Evolutionary conservation across 768 basidiomycete species (phyloP).

Genomic region (Tricholoma furcatifolium): DNA sequence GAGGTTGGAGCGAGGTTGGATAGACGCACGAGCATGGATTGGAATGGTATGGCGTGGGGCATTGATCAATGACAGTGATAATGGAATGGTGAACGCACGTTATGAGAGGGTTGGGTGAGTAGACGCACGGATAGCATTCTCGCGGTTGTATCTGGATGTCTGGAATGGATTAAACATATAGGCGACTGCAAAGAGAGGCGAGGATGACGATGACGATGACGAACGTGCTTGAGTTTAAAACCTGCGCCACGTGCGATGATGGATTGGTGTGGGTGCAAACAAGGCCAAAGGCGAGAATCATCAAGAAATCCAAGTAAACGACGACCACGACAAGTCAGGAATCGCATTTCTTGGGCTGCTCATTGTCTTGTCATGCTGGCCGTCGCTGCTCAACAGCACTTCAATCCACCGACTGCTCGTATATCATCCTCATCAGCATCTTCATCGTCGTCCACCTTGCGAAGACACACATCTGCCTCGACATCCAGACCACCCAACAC

Average conservation of each 20-base stretch:
- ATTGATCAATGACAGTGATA: no score
- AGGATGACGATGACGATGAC: not conserved
- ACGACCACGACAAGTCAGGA: not conserved
- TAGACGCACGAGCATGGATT: no score
- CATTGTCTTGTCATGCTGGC: slow-evolving; percentile 13
- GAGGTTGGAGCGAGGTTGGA: no score
- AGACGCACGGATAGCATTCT: no score
- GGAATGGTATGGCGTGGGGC: no score
- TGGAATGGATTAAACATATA: no score
- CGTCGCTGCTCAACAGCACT: slow-evolving; percentile 13
- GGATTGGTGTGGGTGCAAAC: not conserved
- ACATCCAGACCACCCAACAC: not conserved
- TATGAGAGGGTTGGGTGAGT: no score
- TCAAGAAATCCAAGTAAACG: not conserved
- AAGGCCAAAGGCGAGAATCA: not conserved
- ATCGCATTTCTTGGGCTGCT: no score
- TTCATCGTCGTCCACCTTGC: slow-evolving; percentile 1
- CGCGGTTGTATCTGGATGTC: no score
- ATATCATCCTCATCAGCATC: slow-evolving; percentile 9
- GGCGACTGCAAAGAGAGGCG: not conserved
- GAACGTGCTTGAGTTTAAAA: not conserved
- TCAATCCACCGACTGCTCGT: slow-evolving; percentile 12
- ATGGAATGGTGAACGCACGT: no score
- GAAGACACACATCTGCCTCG: not conserved
- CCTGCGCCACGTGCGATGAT: slow-evolving; percentile 1